These are phyloP conservation scores for Austroboletus eburneus DNA, from an alignment of 768 basidiomycete species.

Conservation along the genomic window DNA sequence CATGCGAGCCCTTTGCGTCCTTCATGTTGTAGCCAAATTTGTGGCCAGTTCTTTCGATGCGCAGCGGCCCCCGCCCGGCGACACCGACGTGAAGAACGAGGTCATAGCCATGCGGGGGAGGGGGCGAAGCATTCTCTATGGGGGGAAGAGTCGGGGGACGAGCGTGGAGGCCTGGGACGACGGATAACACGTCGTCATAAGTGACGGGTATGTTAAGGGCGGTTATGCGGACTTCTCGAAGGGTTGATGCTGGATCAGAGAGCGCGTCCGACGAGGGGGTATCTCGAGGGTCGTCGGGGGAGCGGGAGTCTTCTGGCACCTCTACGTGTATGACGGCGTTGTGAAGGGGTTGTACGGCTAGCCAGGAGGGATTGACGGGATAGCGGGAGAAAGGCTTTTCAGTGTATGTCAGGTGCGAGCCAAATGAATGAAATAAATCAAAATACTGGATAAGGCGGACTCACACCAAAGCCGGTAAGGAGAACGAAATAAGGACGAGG, in stretches of 20 bases:
- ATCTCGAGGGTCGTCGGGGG: conserved; percentile 13
- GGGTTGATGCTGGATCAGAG: conserved; percentile 9
- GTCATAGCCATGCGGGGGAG: conserved; percentile 52
- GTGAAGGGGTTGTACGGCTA: conserved; percentile 60
- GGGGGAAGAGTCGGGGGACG: conserved; percentile 49
- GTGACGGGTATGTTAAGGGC: conserved; percentile 53
- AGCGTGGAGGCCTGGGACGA: conserved; percentile 56
- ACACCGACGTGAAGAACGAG: conserved; percentile 71
- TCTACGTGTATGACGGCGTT: conserved; percentile 47
- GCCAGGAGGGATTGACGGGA: conserved; percentile 66
- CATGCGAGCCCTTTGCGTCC: conserved; percentile 55
- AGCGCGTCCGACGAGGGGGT: background rate
- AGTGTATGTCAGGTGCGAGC: conserved; percentile 15
- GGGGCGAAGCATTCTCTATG: conserved; percentile 35
- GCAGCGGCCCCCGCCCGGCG: conserved; percentile 56
- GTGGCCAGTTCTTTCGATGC: conserved; percentile 63
- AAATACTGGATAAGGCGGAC: conserved; percentile 28
- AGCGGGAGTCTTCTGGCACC: conserved; percentile 23
- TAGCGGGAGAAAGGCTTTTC: conserved; percentile 54
- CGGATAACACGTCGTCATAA: conserved; percentile 53
- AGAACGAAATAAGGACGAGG: conserved; percentile 42
- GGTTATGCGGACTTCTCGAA: conserved; percentile 55
- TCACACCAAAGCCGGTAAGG: conserved; percentile 52
- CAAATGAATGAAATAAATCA: conserved; percentile 19
- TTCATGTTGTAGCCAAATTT: conserved; percentile 68